Percentiles rank a stretch among this genome's conserved stretches.
Evolutionary conservation across 2,329 filamentous ascomycete genomes (phyloP).

Genomic region (Alternaria consortialis): DNA sequence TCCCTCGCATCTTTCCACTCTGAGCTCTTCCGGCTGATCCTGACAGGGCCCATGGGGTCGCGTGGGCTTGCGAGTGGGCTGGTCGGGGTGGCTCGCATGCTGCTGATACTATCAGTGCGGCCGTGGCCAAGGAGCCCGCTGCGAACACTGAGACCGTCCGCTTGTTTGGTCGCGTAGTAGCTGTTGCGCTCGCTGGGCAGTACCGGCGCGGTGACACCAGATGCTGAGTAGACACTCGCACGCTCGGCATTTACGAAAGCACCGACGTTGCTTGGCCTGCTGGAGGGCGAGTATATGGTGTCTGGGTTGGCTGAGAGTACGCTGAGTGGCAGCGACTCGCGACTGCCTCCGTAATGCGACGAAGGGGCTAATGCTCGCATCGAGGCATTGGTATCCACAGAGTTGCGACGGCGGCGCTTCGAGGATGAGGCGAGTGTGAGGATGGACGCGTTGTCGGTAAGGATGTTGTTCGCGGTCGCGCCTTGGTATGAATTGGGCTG

Average conservation of each 20-base stretch:
- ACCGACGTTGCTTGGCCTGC: constrained; percentile 60
- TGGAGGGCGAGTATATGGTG: constrained; percentile 62
- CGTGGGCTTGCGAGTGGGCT: constrained; percentile 69
- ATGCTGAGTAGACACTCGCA: constrained; percentile 83
- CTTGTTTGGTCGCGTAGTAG: constrained; percentile 70
- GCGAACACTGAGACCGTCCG: constrained; percentile 78
- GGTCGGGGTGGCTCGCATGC: constrained; percentile 65
- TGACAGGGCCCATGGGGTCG: constrained; percentile 44
- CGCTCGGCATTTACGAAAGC: constrained; percentile 69
- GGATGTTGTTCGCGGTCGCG: constrained; percentile 82
- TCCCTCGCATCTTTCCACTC: constrained; percentile 50
- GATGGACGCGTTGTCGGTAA: constrained; percentile 87
- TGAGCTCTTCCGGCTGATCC: constrained; percentile 45
- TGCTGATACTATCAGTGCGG: constrained; percentile 82
- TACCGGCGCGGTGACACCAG: constrained; percentile 68
- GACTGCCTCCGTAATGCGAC: constrained; percentile 81
- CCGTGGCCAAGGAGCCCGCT: constrained; percentile 81
- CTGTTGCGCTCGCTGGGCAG: constrained; percentile 81
- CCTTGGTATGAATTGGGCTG: constrained; percentile 76
- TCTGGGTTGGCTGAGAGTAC: constrained; percentile 74
- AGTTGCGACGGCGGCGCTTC: constrained; percentile 78
- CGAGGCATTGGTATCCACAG: constrained; percentile 85
- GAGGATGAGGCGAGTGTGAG: constrained; percentile 84
- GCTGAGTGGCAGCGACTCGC: constrained; percentile 80
- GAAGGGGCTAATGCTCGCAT: constrained; percentile 85